Evolutionary conservation across 352 stramenopile species (phyloP), one percentile per base, ranked within the genome.

Genomic region (Pythium biforme): DNA sequence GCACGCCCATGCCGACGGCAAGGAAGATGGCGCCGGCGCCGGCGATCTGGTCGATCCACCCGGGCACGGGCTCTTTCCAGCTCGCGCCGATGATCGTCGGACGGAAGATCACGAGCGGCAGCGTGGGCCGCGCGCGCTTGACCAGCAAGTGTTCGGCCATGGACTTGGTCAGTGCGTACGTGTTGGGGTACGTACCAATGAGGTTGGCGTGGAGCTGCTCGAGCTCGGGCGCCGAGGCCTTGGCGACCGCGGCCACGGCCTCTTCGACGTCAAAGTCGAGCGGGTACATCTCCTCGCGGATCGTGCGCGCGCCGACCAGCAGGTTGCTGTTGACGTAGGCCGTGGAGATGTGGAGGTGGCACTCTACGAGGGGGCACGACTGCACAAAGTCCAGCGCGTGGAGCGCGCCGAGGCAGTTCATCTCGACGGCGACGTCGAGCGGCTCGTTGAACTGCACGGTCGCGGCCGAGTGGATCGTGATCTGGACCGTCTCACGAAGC

Each of bases 111-210:
- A 92, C 72, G 26, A 92, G 59, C 22, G 83, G 83, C 15, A 92
- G 76, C 7, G 31, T 59, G 14, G 74, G 59, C 1, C 63, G 65
- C 5, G 78, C 57, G 49, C 82, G 69, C 52, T 73, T 59, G 20
- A 80, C 70, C 25, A 92, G 39, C 37, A 94, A 50, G 33, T 90
- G 78, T 68, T 95, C 86, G 37, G 82, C 81, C 81, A 95, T 95
- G 8, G 84, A 86, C 68, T 95, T 95, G 52, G 86, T 96, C 0
- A 96, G 78, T 22, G 84, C 86, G 69, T 95, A 96, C 45, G 88
- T 96, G 69, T 96, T 96, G 8, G 86, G 85, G 72, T 94, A 96
- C 25, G 86, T 91, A 26, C 88, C 85, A 62, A 95, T 93, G 29
- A 95, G 69, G 49, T 94, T 89, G 17, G 90, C 75, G 33, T 76